Evolutionary conservation across 352 stramenopile species (phyloP).

Genomic region (Pythium utonaiense): DNA sequence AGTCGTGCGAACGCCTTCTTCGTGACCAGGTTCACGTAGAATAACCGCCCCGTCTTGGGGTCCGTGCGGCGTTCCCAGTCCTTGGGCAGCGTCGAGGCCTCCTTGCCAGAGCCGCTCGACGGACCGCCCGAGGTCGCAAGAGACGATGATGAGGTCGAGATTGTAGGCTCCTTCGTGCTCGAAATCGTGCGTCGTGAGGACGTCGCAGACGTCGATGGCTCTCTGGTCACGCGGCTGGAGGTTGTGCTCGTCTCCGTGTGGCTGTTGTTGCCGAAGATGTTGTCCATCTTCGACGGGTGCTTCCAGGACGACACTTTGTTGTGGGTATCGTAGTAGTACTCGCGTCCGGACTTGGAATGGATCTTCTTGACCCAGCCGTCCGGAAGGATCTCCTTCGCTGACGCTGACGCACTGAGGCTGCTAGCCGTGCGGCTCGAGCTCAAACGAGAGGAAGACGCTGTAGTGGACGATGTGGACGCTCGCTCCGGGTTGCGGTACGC

Average conservation of each 20-base stretch:
- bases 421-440: not conserved
- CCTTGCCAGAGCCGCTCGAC: slow-evolving; percentile 15
- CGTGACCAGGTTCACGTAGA: slow-evolving; percentile 83
- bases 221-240: slow-evolving; percentile 6
- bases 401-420: slow-evolving; percentile 22
- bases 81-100: slow-evolving; percentile 50
- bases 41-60: slow-evolving; percentile 71
- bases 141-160: slow-evolving; percentile 32
- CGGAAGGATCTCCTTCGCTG: slow-evolving; percentile 47
- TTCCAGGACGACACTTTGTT: slow-evolving; percentile 78
- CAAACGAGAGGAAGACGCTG: slow-evolving; percentile 1
- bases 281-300: slow-evolving; percentile 52
- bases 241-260: slow-evolving; percentile 15
- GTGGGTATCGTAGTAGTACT: slow-evolving; percentile 75
- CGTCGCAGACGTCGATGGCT: slow-evolving; percentile 7
- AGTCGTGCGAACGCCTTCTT: slow-evolving; percentile 78
- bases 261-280: slow-evolving; percentile 51
- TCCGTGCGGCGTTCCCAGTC: slow-evolving; percentile 77
- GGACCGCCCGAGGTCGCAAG: slow-evolving; percentile 3
- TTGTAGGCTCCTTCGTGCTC: slow-evolving; percentile 13
- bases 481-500: slow-evolving; percentile 30
- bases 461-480: not conserved
- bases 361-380: slow-evolving; percentile 70
- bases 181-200: slow-evolving; percentile 23
- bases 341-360: slow-evolving; percentile 64